phyloP scores from a whole-genome alignment of 495 filamentous ascomycete species.

The Mytilinidion resinicola region DNA sequence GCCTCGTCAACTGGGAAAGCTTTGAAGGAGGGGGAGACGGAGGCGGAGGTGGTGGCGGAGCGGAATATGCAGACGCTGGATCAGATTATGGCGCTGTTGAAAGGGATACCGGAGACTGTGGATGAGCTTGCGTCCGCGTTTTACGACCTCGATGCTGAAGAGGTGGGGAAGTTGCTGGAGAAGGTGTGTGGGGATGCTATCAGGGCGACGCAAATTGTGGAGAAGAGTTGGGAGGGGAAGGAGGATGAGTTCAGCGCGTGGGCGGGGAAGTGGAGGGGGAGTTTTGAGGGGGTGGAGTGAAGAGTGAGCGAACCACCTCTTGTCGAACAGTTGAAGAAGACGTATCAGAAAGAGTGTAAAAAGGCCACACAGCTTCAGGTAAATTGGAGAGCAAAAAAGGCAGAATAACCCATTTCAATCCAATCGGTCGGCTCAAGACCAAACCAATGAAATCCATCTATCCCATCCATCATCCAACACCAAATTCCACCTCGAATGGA shows the following conservation, averaged over 20 bases:
- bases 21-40: background rate
- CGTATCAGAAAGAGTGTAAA: too few species aligned
- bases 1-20: background rate
- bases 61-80: conserved; percentile 30
- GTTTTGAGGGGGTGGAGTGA: too few species aligned
- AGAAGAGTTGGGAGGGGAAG: conserved; percentile 27
- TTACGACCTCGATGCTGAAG: conserved; percentile 46
- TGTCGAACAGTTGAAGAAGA: background rate
- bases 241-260: conserved; percentile 37
- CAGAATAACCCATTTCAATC: too few species aligned
- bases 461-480: too few species aligned
- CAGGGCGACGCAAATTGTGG: conserved; percentile 16
- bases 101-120: conserved; percentile 39
- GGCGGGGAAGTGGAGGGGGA: conserved; percentile 31
- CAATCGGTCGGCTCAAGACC: too few species aligned
- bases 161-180: conserved; percentile 25
- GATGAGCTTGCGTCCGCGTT: conserved; percentile 45
- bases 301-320: too few species aligned
- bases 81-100: conserved; percentile 36
- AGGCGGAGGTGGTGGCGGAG: background rate
- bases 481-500: too few species aligned
- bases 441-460: too few species aligned
- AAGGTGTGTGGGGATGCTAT: conserved; percentile 28
- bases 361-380: too few species aligned
- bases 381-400: too few species aligned